Conservation (phyloP, 2,329 filamentous ascomycete species). For the Emydomyces testavorans region DNA sequence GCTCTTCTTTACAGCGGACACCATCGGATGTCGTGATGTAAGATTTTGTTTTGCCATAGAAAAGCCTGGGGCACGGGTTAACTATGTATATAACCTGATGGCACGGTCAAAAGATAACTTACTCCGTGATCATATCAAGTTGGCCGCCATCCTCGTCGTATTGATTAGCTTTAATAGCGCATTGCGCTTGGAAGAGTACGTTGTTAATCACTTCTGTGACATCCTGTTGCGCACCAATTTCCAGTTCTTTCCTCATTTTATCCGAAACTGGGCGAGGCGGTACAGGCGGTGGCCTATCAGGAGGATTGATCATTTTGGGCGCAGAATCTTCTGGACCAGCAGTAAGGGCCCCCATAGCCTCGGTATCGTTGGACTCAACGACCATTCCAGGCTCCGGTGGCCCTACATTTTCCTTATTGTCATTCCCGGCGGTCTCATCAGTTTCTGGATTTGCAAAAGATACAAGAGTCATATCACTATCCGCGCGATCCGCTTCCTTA, state of each 20-base stretch:
- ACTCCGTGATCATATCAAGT: slow-evolving; percentile 63
- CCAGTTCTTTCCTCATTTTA: slow-evolving; percentile 39
- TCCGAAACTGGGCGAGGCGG: slow-evolving; percentile 42
- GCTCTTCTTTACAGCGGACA: slow-evolving; percentile 43
- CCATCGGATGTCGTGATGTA: slow-evolving; percentile 38
- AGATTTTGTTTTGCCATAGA: slow-evolving; percentile 39
- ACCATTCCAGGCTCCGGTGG: background rate
- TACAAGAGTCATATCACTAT: background rate
- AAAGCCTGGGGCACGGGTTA: slow-evolving; percentile 28
- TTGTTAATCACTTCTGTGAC: slow-evolving; percentile 93
- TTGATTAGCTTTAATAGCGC: slow-evolving; percentile 64
- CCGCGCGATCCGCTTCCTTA: slow-evolving; percentile 19
- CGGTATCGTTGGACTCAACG: background rate
- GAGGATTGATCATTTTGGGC: slow-evolving; percentile 24
- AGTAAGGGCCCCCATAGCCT: background rate
- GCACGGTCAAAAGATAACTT: slow-evolving; percentile 16
- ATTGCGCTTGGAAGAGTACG: slow-evolving; percentile 80
- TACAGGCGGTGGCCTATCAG: slow-evolving; percentile 46
- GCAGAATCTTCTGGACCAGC: background rate
- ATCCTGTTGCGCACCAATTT: slow-evolving; percentile 70
- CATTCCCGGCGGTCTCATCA: background rate
- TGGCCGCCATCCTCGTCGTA: slow-evolving; percentile 62
- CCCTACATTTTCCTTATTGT: slow-evolving; percentile 3
- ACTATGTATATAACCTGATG: background rate
- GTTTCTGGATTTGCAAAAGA: background rate